Percentiles rank a stretch among this genome's conserved stretches.
Conservation (phyloP, 2,329 filamentous ascomycete species). For the Phaeoacremonium minimum region DNA sequence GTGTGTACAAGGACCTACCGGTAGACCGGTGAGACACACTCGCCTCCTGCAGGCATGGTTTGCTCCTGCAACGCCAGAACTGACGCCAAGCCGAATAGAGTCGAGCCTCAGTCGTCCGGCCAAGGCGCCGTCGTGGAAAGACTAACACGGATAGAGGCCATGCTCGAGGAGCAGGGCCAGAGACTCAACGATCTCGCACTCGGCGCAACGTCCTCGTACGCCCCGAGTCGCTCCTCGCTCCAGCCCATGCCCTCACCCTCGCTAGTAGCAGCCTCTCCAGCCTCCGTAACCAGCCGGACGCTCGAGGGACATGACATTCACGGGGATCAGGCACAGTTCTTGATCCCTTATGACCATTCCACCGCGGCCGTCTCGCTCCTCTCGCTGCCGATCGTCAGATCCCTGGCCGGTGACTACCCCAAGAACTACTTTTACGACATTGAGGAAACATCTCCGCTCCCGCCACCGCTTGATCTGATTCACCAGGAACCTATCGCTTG, state of each 20-base stretch:
- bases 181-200: slow-evolving; percentile 11
- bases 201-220: slow-evolving; percentile 2
- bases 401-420: slow-evolving; percentile 24
- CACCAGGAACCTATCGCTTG: slow-evolving; percentile 15
- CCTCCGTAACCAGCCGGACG: slow-evolving; percentile 7
- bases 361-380: slow-evolving; percentile 26
- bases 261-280: slow-evolving; percentile 6
- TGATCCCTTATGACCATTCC: slow-evolving; percentile 28
- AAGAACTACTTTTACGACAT: slow-evolving; percentile 26
- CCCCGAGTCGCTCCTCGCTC: slow-evolving; percentile 4
- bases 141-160: slow-evolving; percentile 29
- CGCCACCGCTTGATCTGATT: slow-evolving; percentile 20
- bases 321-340: slow-evolving; percentile 25
- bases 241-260: slow-evolving; percentile 7
- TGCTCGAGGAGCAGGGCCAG: slow-evolving; percentile 18
- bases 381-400: slow-evolving; percentile 23
- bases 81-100: too few species aligned
- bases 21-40: slow-evolving; percentile 13
- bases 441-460: slow-evolving; percentile 25
- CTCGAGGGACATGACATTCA: slow-evolving; percentile 14
- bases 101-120: slow-evolving; percentile 22
- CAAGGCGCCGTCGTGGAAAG: slow-evolving; percentile 28
- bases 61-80: slow-evolving; percentile 2
- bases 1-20: slow-evolving; percentile 32
- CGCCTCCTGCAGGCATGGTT: background rate